These are phyloP conservation scores for Apiotrichum gamsii DNA, from an alignment of 1,284 basidiomycete species.

Conservation along the genomic window DNA sequence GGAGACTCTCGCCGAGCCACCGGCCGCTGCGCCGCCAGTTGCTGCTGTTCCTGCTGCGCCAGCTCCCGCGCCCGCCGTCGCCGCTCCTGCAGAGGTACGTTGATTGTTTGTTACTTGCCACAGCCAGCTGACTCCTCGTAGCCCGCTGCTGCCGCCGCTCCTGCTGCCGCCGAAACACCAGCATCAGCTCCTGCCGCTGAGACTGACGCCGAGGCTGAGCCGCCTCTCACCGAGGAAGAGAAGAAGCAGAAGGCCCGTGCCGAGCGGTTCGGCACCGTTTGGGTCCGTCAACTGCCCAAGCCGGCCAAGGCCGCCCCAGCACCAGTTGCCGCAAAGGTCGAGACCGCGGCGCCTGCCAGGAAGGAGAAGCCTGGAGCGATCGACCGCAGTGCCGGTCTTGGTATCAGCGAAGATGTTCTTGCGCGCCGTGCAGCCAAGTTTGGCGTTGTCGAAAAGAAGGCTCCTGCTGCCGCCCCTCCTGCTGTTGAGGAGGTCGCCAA, in stretches of 20 bases:
- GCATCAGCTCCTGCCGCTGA: constrained; percentile 4
- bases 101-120: too few relatives aligned
- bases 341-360: too few relatives aligned
- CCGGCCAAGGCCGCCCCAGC: constrained; percentile 2
- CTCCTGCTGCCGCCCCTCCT: constrained; percentile 11
- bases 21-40: neutral
- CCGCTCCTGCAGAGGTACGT: neutral
- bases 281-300: constrained; percentile 25
- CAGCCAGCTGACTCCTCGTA: neutral
- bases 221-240: constrained; percentile 37
- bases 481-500: neutral
- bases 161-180: neutral
- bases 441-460: constrained; percentile 36
- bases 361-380: constrained; percentile 26
- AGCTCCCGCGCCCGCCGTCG: neutral
- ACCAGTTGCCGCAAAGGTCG: neutral
- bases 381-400: constrained; percentile 27
- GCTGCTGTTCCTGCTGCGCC: neutral
- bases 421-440: constrained; percentile 44
- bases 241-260: constrained; percentile 42
- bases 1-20: neutral
- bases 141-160: neutral
- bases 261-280: constrained; percentile 44
- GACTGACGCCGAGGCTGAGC: constrained; percentile 2
- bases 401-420: constrained; percentile 36